Evolutionary conservation across 2,329 filamentous ascomycete genomes (phyloP).

Genomic region (Fusarium camptoceras): DNA sequence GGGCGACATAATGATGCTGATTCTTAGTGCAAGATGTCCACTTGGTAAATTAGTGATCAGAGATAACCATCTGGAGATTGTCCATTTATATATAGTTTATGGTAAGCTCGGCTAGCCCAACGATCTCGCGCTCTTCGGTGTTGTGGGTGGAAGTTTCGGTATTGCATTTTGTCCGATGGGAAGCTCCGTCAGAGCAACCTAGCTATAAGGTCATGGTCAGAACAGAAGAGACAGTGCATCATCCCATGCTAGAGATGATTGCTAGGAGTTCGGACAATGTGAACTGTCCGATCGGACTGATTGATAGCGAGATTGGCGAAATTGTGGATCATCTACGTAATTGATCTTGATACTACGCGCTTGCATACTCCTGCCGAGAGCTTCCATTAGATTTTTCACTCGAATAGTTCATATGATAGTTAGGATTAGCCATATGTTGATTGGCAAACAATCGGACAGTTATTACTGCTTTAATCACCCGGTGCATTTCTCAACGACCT

Average conservation of each 20-base stretch:
- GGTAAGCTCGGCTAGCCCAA: accelerated
- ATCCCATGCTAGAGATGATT: neutral
- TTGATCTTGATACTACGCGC: neutral
- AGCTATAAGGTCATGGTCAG: accelerated
- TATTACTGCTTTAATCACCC: no score
- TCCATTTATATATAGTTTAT: neutral
- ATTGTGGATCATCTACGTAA: neutral
- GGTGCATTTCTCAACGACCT: no score
- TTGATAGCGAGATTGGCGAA: neutral
- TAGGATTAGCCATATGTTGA: no score
- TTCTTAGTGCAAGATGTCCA: accelerated
- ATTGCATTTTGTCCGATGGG: neutral
- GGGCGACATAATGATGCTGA: neutral
- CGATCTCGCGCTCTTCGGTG: neutral
- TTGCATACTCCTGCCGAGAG: neutral
- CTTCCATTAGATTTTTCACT: neutral
- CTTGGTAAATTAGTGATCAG: neutral
- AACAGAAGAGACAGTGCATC: accelerated
- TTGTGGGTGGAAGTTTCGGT: neutral
- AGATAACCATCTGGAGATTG: accelerated
- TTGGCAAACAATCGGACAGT: no score
- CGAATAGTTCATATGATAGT: accelerated
- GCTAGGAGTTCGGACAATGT: neutral
- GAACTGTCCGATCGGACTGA: neutral
- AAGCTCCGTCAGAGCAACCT: neutral